Percentiles rank a stretch among this genome's conserved stretches.
phyloP scores from a whole-genome alignment of 2,329 filamentous ascomycete species.

The Claviceps sp. region DNA sequence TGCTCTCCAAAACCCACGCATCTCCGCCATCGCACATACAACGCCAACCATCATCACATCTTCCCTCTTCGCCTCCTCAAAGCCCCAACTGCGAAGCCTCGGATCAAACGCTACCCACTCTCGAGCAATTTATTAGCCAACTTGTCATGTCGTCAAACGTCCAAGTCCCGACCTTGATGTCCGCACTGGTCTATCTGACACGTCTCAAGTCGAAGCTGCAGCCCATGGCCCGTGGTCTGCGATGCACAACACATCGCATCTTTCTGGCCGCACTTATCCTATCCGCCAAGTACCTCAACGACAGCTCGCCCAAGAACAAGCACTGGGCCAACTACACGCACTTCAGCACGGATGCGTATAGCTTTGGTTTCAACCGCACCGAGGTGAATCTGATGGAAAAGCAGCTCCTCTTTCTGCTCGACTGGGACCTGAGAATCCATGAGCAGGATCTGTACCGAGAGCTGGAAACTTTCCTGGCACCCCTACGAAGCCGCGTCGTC shows the following conservation, averaged over 20 bases:
- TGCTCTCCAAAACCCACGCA: constrained; percentile 27
- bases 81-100: constrained; percentile 35
- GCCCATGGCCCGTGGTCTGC: constrained; percentile 88
- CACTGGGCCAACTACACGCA: constrained; percentile 94
- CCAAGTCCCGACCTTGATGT: constrained; percentile 95
- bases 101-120: constrained; percentile 53
- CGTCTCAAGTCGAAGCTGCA: constrained; percentile 75
- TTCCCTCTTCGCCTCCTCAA: constrained; percentile 36
- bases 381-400: constrained; percentile 99
- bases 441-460: constrained; percentile 78
- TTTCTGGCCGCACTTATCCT: constrained; percentile 80
- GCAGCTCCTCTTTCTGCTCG: constrained; percentile 85
- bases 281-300: constrained; percentile 94
- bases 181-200: constrained; percentile 82
- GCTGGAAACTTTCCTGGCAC: constrained; percentile 76
- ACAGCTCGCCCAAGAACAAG: constrained; percentile 99
- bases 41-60: constrained; percentile 10
- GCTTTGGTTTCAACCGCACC: constrained; percentile 82
- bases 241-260: constrained; percentile 94
- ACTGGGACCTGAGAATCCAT: constrained; percentile 84
- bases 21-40: background rate
- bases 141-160: constrained; percentile 89
- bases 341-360: constrained; percentile 49
- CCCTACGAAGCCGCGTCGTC: constrained; percentile 54
- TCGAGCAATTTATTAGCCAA: constrained; percentile 85